These are phyloP conservation scores for Aureobasidium sp. DNA, from an alignment of 2,329 filamentous ascomycete species.

Conservation along the genomic window DNA sequence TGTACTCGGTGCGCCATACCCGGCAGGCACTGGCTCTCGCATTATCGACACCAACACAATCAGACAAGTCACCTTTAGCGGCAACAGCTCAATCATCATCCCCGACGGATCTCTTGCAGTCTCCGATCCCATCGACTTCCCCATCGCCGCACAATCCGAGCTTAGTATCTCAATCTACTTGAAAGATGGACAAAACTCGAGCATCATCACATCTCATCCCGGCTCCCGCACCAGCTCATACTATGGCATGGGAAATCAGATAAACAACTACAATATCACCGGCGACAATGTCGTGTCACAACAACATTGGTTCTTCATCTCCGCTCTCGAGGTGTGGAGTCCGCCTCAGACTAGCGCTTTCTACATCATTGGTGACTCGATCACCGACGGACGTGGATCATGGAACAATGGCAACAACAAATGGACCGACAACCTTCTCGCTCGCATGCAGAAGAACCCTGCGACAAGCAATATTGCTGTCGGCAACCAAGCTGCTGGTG, in stretches of 20 bases:
- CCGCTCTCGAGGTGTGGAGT: slow-evolving; percentile 48
- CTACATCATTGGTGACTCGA: slow-evolving; percentile 56
- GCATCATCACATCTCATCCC: slow-evolving; percentile 56
- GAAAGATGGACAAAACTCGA: slow-evolving; percentile 48
- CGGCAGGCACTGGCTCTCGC: not conserved
- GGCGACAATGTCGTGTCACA: slow-evolving; percentile 27
- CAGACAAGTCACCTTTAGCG: slow-evolving; percentile 49
- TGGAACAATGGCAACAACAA: slow-evolving; percentile 2
- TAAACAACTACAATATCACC: slow-evolving; percentile 42
- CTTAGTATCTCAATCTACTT: slow-evolving; percentile 55
- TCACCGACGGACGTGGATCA: slow-evolving; percentile 26
- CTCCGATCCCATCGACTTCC: slow-evolving; percentile 55
- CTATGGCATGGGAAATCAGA: slow-evolving; percentile 53
- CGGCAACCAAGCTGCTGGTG: slow-evolving; percentile 60
- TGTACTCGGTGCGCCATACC: not conserved
- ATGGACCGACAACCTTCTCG: slow-evolving; percentile 53
- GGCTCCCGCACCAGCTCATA: slow-evolving; percentile 58
- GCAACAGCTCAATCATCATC: slow-evolving; percentile 43
- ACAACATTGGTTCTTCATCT: slow-evolving; percentile 52
- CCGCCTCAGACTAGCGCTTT: slow-evolving; percentile 40
- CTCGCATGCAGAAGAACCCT: slow-evolving; percentile 42
- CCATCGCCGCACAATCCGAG: slow-evolving; percentile 44
- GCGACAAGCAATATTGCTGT: slow-evolving; percentile 47
- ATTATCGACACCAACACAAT: not conserved
- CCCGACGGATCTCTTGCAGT: slow-evolving; percentile 53